Conservation (phyloP, 1,284 basidiomycete genomes). For the Microbotryum silenes-acaulis region DNA sequence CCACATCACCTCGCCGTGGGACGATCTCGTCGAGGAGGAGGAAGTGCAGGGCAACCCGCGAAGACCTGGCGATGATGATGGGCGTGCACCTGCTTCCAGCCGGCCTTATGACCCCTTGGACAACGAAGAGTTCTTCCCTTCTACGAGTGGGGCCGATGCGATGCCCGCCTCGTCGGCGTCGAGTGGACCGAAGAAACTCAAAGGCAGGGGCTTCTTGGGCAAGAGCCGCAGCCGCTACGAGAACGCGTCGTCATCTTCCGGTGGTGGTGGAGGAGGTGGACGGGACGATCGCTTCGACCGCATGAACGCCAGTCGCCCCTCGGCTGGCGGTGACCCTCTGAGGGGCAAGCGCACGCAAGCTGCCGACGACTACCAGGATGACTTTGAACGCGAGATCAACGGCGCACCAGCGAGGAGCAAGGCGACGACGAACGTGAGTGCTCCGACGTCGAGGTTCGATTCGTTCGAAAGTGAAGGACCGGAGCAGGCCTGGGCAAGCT, state of each 20-base stretch:
- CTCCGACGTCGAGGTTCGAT: slow-evolving; percentile 16
- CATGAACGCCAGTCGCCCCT: slow-evolving; percentile 4
- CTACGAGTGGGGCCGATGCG: not conserved
- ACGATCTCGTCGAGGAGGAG: slow-evolving; percentile 20
- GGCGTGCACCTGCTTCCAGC: slow-evolving; percentile 3
- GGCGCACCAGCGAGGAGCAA: not conserved
- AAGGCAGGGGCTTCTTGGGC: slow-evolving; percentile 16
- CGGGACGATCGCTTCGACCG: slow-evolving; percentile 10
- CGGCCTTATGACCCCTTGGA: slow-evolving; percentile 21
- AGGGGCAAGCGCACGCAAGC: slow-evolving; percentile 1
- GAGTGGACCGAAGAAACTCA: slow-evolving; percentile 10
- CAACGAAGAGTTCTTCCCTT: slow-evolving; percentile 26
- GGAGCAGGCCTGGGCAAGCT: slow-evolving; percentile 13
- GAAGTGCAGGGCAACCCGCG: slow-evolving; percentile 25
- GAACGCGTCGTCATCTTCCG: not conserved
- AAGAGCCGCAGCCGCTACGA: slow-evolving; percentile 25
- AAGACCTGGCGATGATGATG: slow-evolving; percentile 5
- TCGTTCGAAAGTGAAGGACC: slow-evolving; percentile 24
- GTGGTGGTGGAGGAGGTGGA: not conserved
- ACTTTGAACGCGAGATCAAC: slow-evolving; percentile 32
- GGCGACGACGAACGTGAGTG: not conserved
- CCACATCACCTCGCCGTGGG: slow-evolving; percentile 24
- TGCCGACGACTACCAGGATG: slow-evolving; percentile 26
- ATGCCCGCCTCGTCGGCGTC: not conserved
- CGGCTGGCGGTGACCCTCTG: not conserved